Base-by-base conservation (phyloP, 805 yeast species). In the Priceomyces medius region DNA sequence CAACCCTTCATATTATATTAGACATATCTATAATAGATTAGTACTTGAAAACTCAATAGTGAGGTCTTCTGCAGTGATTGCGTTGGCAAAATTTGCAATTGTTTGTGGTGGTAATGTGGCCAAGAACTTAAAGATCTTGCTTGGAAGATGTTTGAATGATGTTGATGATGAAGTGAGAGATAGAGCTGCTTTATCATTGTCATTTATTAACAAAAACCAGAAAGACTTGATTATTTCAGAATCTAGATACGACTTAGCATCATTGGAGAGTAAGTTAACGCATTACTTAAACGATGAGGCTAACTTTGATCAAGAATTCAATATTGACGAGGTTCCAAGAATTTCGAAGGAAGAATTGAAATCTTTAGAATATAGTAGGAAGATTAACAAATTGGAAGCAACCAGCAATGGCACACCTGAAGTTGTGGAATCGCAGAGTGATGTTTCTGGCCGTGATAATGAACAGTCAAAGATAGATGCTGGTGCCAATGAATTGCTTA, bases 161-260 rank as follows among this genome's bases (percentile, higher is more conserved):
- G 78, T 74, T 34, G 97, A 91, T 62, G 99, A 91, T 65, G 99
- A 91, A 67, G 99, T 93, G 24, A 88, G 99, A 73, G 99, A 91
- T 62, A 83, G 99, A 62, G 97, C 99, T 7, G 85, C 95, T 2
- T 72, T 91, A 52, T 83, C 96, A 2, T 74, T 91, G 57, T 76
- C 80, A 49, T 79, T 89, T 46, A 76, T 87, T 47, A 54, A 57
- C 16, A 55, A 50, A 37, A 51, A 60, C 6, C 55, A 59, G 38
- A 61, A 63, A 43, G 56, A 57, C 38, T 79, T 84, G 51, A 76
- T 90, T 47, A 76, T 81, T 41, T 85, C 90, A 41, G 78, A 79
- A 38, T 73, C 79, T 45, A 77, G 77, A 46, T 88, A 80, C 62
- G 88, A 90, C 50, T 72, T 93, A 55, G 77, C 81, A 6, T 75